Evolutionary conservation across 305 asterid genomes (phyloP).

Genomic region (Fraxinus nigra): DNA sequence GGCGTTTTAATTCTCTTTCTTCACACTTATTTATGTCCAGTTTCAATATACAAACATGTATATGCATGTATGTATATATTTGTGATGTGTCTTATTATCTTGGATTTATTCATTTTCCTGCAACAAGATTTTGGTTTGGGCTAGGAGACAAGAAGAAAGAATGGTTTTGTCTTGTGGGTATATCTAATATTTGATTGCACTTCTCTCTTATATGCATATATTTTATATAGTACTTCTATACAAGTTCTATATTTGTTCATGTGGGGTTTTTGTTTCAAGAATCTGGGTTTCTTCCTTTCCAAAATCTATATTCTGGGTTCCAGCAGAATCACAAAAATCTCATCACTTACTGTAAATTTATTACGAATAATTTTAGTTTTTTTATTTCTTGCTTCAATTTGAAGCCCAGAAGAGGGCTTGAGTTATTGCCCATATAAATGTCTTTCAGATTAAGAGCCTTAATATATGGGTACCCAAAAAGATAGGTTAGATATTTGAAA

Average conservation of each 20-base stretch:
- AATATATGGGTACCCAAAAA: conserved; percentile 31
- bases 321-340: not conserved
- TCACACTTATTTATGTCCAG: conserved; percentile 17
- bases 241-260: conserved; percentile 32
- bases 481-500: conserved; percentile 10
- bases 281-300: conserved; percentile 18
- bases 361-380: not conserved
- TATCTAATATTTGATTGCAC: conserved; percentile 58
- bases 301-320: conserved; percentile 4
- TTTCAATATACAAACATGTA: not conserved
- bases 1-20: conserved; percentile 79
- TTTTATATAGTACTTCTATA: not conserved
- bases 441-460: not conserved
- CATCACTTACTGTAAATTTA: not conserved
- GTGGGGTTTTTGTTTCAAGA: conserved; percentile 27
- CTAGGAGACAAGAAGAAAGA: conserved; percentile 53
- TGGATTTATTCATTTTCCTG: conserved; percentile 70
- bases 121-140: conserved; percentile 54
- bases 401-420: not conserved
- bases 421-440: not conserved
- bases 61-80: not conserved
- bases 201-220: conserved; percentile 22
- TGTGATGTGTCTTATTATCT: conserved; percentile 45
- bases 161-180: conserved; percentile 68
- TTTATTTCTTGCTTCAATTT: not conserved